These are phyloP conservation scores for Cenococcum geophilum DNA, from an alignment of 495 filamentous ascomycete species.

Conservation along the genomic window DNA sequence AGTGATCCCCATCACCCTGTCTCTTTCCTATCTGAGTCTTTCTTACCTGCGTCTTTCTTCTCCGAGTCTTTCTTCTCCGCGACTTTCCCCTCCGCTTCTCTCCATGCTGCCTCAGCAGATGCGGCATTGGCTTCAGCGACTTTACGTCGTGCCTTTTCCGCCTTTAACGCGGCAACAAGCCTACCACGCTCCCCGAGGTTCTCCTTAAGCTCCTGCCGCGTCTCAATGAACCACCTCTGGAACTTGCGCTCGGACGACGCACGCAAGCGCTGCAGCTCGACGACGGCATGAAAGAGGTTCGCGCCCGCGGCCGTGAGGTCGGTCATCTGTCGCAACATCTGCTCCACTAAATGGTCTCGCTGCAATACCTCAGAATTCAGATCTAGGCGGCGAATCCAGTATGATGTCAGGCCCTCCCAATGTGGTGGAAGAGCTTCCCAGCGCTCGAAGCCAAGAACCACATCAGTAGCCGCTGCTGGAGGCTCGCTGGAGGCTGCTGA, in stretches of 20 bases:
- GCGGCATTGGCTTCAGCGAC: too few species aligned
- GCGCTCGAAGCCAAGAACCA: slow-evolving; percentile 85
- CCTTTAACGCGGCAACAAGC: too few species aligned
- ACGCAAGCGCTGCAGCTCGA: slow-evolving; percentile 87
- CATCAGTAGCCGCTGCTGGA: slow-evolving; percentile 16
- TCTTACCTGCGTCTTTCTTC: too few species aligned
- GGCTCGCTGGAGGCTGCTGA: slow-evolving; percentile 3
- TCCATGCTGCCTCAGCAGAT: too few species aligned
- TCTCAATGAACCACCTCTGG: slow-evolving; percentile 98
- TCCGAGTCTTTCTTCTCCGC: too few species aligned
- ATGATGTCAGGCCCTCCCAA: slow-evolving; percentile 95
- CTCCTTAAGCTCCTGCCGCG: slow-evolving; percentile 56
- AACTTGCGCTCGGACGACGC: slow-evolving; percentile 96
- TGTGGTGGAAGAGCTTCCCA: slow-evolving; percentile 96
- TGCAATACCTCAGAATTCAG: slow-evolving; percentile 79
- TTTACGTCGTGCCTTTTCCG: too few species aligned
- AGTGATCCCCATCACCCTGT: too few species aligned
- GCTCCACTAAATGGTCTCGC: slow-evolving; percentile 72
- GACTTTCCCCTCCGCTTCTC: too few species aligned
- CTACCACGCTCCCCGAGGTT: too few species aligned
- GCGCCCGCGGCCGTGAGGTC: slow-evolving; percentile 93
- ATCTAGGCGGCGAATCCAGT: slow-evolving; percentile 91
- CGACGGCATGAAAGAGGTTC: slow-evolving; percentile 95
- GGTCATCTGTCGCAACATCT: slow-evolving; percentile 87
- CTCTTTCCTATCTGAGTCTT: too few species aligned